These are phyloP conservation scores for Lactarius pseudohatsudake DNA, from an alignment of 768 basidiomycete species.

Conservation along the genomic window DNA sequence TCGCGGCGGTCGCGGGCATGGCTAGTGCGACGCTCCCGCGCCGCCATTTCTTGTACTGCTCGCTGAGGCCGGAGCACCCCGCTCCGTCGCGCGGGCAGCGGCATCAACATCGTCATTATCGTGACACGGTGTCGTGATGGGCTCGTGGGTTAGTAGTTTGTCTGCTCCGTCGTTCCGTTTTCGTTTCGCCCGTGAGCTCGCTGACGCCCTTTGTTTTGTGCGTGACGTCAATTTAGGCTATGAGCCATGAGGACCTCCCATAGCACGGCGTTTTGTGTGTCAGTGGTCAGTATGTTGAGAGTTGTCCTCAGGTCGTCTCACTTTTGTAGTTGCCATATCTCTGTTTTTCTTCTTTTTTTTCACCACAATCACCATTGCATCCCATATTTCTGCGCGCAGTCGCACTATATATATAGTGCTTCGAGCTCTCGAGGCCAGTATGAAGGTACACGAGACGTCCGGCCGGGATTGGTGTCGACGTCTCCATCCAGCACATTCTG, in stretches of 20 bases:
- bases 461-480: too few species aligned
- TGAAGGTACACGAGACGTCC: too few species aligned
- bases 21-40: constrained; percentile 59
- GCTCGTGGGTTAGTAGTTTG: neutral
- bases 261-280: constrained; percentile 28
- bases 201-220: neutral
- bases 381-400: neutral
- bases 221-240: neutral
- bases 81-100: constrained; percentile 33
- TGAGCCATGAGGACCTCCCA: constrained; percentile 29
- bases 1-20: constrained; percentile 63
- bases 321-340: neutral
- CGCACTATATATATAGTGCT: neutral
- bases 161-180: neutral
- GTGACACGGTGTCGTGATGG: constrained; percentile 7
- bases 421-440: too few species aligned
- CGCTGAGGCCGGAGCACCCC: constrained; percentile 60
- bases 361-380: neutral
- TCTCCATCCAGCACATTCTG: too few species aligned
- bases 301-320: neutral
- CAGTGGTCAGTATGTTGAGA: neutral
- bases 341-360: neutral
- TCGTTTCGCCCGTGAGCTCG: neutral
- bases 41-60: constrained; percentile 82
- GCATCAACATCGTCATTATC: constrained; percentile 9